Base-by-base conservation (phyloP, 108 stramenopile genomes). In the Pseudonitzschia multiseries region DNA sequence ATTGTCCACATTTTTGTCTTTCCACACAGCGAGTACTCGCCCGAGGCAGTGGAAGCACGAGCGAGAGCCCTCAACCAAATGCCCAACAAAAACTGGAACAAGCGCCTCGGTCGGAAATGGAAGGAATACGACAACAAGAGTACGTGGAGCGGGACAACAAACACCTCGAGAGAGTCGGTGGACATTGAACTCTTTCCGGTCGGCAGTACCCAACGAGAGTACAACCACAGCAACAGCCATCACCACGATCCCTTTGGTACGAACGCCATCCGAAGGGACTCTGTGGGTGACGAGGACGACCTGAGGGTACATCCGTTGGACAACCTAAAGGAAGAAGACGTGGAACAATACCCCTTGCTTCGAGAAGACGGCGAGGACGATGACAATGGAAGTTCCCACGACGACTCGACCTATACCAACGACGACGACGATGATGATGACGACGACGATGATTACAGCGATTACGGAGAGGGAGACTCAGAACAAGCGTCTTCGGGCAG, bases 1-100 rank as follows among this genome's bases (percentile, higher is more conserved):
- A 83, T 97, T 62, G 94, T 95, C 22, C 96, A 97, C 71, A 88
- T 88, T 28, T 94, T 89, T 76, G 94, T 96, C n/a, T 99, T 97
- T 71, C 91, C 95, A 1, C 97, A 96, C 78, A 86, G 84, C 46
- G 95, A 98, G 66, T 98, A 93, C 69, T 68, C 78, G 41, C 76
- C 85, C 26, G 84, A 89, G 54, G 89, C 87, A 8, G 84, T 93
- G 33, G 74, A 77, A 28, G 85, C 86, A 18, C 74, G 86, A 56
- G 61, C 77, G 32, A 76, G 81, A 75, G 76, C 82, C 8, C 59
- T 78, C 40, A 79, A 81, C 28, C 75, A 69, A 26, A 62, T 59
- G 32, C 74, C 76, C 24, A 73, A 72, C 41, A 53, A 61, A 27
- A 61, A 80, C 40, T 84, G 79, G 79, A 73, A 84, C 57, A 75